These are phyloP conservation scores for Alloascoidea africana DNA, from an alignment of 805 yeast genomes.

Conservation along the genomic window DNA sequence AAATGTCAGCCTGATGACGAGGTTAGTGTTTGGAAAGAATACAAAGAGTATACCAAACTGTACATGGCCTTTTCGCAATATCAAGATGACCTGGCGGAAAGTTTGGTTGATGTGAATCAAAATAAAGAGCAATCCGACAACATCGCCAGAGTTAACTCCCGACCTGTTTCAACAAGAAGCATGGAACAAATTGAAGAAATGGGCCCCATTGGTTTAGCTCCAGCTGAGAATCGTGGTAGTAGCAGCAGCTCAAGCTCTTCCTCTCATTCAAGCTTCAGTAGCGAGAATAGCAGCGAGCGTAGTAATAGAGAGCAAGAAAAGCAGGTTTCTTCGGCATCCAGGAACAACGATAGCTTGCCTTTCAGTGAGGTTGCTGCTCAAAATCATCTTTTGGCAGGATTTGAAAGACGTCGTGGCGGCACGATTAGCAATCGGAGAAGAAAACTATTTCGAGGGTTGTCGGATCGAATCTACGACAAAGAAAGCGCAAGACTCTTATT, in stretches of 20 bases:
- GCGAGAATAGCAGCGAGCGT: background rate
- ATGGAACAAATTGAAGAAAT: slow-evolving; percentile 4
- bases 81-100: slow-evolving; percentile 14
- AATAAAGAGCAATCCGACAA: slow-evolving; percentile 7
- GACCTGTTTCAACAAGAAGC: background rate
- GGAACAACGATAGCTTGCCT: no score
- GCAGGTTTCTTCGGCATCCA: background rate
- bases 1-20: slow-evolving; percentile 91
- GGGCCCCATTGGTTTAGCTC: slow-evolving; percentile 6
- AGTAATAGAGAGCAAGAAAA: background rate
- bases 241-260: background rate
- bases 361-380: no score
- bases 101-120: no score
- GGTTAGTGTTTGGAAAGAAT: slow-evolving; percentile 84
- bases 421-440: slow-evolving; percentile 5
- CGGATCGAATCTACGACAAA: slow-evolving; percentile 36
- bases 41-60: slow-evolving; percentile 52
- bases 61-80: slow-evolving; percentile 37
- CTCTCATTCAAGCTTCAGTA: background rate
- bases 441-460: background rate
- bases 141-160: slow-evolving; percentile 7
- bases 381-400: no score
- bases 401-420: slow-evolving; percentile 1
- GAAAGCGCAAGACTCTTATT: slow-evolving; percentile 65
- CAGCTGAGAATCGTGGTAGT: slow-evolving; percentile 2